phyloP scores from a whole-genome alignment of 2,329 filamentous ascomycete genomes.

The Botrytis squamosa region DNA sequence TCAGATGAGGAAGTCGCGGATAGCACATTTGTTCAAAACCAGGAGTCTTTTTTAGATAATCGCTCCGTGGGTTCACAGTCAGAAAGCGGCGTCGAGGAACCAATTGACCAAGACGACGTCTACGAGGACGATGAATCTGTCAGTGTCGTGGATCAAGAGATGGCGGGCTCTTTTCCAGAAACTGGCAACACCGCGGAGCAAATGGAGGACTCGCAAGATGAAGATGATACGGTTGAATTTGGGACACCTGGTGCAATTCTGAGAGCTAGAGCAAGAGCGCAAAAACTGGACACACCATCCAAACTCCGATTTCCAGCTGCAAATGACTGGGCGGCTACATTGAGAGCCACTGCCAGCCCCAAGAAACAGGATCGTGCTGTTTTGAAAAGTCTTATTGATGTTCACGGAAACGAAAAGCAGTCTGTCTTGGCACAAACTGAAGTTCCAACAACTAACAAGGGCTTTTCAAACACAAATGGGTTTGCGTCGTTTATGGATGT shows the following conservation, averaged over 20 bases:
- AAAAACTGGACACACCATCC: conserved; percentile 58
- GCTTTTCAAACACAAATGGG: conserved; percentile 51
- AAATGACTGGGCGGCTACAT: conserved; percentile 90
- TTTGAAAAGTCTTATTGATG: conserved; percentile 50
- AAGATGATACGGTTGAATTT: conserved; percentile 45
- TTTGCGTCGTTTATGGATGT: conserved; percentile 90
- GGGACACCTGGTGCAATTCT: conserved; percentile 58
- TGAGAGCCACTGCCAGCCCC: conserved; percentile 91
- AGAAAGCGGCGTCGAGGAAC: conserved; percentile 52
- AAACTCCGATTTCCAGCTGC: conserved; percentile 60
- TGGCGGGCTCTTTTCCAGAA: conserved; percentile 75
- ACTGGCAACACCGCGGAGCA: conserved; percentile 77
- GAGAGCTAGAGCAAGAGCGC: conserved; percentile 61
- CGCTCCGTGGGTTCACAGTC: conserved; percentile 81
- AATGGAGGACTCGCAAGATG: conserved; percentile 51
- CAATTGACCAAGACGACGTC: conserved; percentile 63
- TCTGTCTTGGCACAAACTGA: conserved; percentile 52
- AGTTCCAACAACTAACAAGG: conserved; percentile 41
- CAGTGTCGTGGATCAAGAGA: conserved; percentile 65
- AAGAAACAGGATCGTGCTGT: conserved; percentile 86
- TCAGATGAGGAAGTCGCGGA: conserved; percentile 56
- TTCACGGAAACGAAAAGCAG: conserved; percentile 40
- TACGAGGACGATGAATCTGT: conserved; percentile 75
- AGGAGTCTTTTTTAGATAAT: conserved; percentile 88
- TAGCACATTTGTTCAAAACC: conserved; percentile 41